These are phyloP conservation scores for Tylopilus sp. DNA, from an alignment of 768 basidiomycete species.

Conservation along the genomic window DNA sequence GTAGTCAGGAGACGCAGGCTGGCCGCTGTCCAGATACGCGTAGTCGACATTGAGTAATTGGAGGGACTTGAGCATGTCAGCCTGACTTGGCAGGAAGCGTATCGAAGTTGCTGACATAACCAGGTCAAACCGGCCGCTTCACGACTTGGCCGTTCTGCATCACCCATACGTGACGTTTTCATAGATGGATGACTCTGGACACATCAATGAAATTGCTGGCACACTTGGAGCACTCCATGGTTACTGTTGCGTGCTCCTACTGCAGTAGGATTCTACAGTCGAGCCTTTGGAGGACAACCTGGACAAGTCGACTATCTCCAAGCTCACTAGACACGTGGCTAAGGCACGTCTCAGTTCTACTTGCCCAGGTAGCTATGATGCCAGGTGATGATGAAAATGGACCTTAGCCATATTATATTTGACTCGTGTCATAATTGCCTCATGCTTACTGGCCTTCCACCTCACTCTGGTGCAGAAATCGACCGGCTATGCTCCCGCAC, in stretches of 20 bases:
- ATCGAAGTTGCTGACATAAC: too few species aligned
- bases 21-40: conserved; percentile 22
- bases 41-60: conserved; percentile 17
- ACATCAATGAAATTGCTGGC: conserved; percentile 27
- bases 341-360: too few species aligned
- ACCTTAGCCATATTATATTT: too few species aligned
- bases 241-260: conserved; percentile 31
- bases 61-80: conserved; percentile 6
- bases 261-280: neutral
- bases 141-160: too few species aligned
- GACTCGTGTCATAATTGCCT: too few species aligned
- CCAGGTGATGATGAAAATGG: too few species aligned
- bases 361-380: too few species aligned
- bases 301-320: too few species aligned
- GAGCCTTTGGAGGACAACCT: too few species aligned
- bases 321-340: too few species aligned
- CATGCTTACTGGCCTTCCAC: conserved; percentile 59
- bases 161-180: conserved; percentile 45
- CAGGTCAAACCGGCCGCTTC: too few species aligned
- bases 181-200: conserved; percentile 34
- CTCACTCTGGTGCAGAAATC: neutral
- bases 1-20: conserved; percentile 14
- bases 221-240: conserved; percentile 77
- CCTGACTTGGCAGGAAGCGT: too few species aligned
- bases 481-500: conserved; percentile 80